Percentiles rank a stretch among this genome's conserved stretches.
phyloP scores from a whole-genome alignment of 495 filamentous ascomycete species.

The Margaritispora aquatica region DNA sequence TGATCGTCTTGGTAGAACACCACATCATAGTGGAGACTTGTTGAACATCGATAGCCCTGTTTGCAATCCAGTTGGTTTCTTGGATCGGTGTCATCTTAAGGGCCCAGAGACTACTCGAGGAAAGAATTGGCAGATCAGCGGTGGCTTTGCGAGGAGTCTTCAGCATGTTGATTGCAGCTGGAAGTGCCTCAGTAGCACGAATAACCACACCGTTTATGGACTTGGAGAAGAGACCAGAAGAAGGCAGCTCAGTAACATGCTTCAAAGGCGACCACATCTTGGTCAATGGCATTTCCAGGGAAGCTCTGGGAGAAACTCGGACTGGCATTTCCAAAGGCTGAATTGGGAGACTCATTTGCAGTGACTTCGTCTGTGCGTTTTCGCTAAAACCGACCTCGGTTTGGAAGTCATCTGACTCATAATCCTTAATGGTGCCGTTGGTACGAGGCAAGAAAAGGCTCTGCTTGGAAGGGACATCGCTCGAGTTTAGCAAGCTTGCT shows the following conservation, averaged over 20 bases:
- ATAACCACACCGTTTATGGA: background rate
- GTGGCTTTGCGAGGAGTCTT: constrained; percentile 5
- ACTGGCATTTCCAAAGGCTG: constrained; percentile 12
- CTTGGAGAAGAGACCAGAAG: constrained; percentile 8
- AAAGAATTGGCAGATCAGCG: background rate
- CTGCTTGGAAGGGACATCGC: constrained; percentile 37
- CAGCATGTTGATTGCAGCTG: constrained; percentile 8
- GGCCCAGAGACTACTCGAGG: constrained; percentile 14
- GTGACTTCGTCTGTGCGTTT: background rate
- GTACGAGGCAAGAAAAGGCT: constrained; percentile 29
- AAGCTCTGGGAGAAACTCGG: background rate
- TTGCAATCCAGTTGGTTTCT: constrained; percentile 3
- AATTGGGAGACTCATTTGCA: constrained; percentile 6
- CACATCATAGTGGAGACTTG: constrained; percentile 11
- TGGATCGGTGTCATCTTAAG: background rate
- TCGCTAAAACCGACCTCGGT: background rate
- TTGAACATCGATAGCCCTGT: too few species aligned
- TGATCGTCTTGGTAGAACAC: constrained; percentile 9
- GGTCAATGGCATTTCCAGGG: background rate
- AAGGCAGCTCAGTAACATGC: background rate
- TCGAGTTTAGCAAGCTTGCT: constrained; percentile 43
- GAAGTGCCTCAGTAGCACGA: constrained; percentile 10
- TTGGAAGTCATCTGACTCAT: constrained; percentile 12
- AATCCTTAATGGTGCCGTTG: constrained; percentile 13
- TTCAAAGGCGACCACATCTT: constrained; percentile 4